Evolutionary conservation across 345 rosid genomes (phyloP).

Genomic region (Microcos paniculata): DNA sequence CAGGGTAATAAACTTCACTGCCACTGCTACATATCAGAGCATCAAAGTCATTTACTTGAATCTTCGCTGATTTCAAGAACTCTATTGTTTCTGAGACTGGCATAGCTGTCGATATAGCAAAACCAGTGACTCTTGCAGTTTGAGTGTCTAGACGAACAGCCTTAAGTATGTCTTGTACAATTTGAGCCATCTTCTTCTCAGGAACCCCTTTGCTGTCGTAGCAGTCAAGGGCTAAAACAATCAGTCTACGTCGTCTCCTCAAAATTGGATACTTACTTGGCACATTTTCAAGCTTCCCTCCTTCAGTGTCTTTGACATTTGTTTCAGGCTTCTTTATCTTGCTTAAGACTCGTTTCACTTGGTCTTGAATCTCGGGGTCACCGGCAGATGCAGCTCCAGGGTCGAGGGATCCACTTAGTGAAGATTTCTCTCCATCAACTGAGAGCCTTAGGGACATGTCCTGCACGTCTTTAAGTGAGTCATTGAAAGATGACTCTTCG

Average conservation of each 20-base stretch:
- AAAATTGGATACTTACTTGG: conserved; percentile 73
- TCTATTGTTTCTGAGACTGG: conserved; percentile 55
- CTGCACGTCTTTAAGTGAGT: conserved; percentile 86
- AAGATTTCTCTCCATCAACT: conserved; percentile 79
- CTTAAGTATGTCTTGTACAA: conserved; percentile 63
- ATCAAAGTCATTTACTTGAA: conserved; percentile 77
- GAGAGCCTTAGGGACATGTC: conserved; percentile 96
- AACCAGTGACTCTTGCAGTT: conserved; percentile 60
- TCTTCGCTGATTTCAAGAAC: conserved; percentile 60
- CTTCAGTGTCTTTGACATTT: conserved; percentile 41
- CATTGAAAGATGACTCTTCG: conserved; percentile 73
- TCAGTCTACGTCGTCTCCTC: conserved; percentile 68
- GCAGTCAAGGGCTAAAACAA: conserved; percentile 80
- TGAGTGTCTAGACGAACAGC: conserved; percentile 63
- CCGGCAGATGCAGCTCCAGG: conserved; percentile 34
- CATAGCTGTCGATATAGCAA: conserved; percentile 86
- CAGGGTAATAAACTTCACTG: conserved; percentile 87
- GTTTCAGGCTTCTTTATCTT: conserved; percentile 60
- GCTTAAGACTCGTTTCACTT: conserved; percentile 68
- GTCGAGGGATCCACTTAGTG: conserved; percentile 56
- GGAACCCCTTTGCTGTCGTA: conserved; percentile 63
- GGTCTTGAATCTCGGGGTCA: conserved; percentile 55
- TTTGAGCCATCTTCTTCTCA: conserved; percentile 56
- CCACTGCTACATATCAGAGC: conserved; percentile 93
- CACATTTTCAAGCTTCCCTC: conserved; percentile 48